Evolutionary conservation across 306 rosid species (phyloP).

Genomic region (Lathyrus aphaca): DNA sequence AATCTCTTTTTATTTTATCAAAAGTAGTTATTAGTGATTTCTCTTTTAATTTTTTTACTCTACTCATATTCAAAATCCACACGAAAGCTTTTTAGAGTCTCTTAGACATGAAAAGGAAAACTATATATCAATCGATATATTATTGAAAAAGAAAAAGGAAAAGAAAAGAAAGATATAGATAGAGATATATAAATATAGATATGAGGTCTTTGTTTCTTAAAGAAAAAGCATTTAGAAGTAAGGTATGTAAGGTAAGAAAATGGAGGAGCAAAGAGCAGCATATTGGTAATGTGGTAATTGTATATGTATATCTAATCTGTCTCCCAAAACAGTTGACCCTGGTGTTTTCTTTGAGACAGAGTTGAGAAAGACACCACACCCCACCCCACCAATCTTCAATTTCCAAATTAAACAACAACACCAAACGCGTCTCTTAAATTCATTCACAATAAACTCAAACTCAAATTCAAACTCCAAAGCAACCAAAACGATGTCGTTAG

Average conservation of each 20-base stretch:
- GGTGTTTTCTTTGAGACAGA: background rate
- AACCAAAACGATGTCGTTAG: slow-evolving; percentile 78
- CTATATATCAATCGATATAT: no score
- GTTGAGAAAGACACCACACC: slow-evolving; percentile 9
- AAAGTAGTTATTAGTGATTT: no score
- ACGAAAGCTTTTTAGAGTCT: no score
- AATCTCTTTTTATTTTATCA: no score
- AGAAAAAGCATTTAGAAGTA: background rate
- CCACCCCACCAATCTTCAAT: slow-evolving; percentile 10
- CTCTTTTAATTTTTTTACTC: no score
- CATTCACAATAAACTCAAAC: slow-evolving; percentile 26
- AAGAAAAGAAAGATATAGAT: no score
- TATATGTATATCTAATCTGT: background rate
- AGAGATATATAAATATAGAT: no score
- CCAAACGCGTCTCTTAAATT: slow-evolving; percentile 31
- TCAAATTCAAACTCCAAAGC: slow-evolving; percentile 2
- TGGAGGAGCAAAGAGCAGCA: background rate
- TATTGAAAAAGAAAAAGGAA: no score
- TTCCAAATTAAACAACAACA: slow-evolving; percentile 1
- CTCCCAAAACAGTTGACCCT: slow-evolving; percentile 33
- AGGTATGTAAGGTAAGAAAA: slow-evolving; percentile 2
- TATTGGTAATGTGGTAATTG: background rate
- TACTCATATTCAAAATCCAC: no score
- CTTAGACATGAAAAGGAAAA: no score
- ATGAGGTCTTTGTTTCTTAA: background rate